Conservation (phyloP, 345 rosid species). For the Acer yangbiense region DNA sequence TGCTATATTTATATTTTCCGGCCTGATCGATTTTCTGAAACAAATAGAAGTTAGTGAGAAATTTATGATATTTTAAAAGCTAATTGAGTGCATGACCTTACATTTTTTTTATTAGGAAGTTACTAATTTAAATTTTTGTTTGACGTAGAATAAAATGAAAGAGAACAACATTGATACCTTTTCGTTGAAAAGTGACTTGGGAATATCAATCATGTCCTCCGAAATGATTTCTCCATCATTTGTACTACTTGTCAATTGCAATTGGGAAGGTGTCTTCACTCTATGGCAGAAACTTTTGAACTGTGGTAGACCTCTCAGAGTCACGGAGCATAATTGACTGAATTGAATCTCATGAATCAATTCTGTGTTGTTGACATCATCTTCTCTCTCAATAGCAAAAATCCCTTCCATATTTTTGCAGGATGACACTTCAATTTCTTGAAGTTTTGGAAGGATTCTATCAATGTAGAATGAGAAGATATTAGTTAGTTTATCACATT, state of each 20-base stretch:
- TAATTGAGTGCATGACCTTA: too few species aligned
- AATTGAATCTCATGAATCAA: background rate
- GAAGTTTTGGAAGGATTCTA: slow-evolving; percentile 17
- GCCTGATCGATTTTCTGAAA: too few species aligned
- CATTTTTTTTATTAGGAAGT: too few species aligned
- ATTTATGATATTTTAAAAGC: too few species aligned
- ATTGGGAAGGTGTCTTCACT: background rate
- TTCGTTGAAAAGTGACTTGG: background rate
- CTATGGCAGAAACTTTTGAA: background rate
- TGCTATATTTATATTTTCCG: too few species aligned
- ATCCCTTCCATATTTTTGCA: slow-evolving; percentile 23
- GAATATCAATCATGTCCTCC: background rate
- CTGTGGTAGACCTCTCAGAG: background rate
- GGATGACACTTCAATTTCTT: slow-evolving; percentile 17
- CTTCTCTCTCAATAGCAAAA: slow-evolving; percentile 7
- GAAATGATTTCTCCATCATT: background rate
- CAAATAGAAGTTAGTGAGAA: too few species aligned
- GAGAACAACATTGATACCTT: background rate
- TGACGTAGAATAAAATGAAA: too few species aligned
- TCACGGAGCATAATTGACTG: background rate
- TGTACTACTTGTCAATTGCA: background rate
- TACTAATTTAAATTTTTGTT: too few species aligned
- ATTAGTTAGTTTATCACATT: slow-evolving; percentile 13
- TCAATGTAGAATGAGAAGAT: slow-evolving; percentile 20
- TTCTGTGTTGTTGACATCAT: background rate